A percentile compares a stretch with the other conserved stretches of the same genome.
Conservation (phyloP, 1,284 basidiomycete species). For the Ustilago xerochloae region DNA sequence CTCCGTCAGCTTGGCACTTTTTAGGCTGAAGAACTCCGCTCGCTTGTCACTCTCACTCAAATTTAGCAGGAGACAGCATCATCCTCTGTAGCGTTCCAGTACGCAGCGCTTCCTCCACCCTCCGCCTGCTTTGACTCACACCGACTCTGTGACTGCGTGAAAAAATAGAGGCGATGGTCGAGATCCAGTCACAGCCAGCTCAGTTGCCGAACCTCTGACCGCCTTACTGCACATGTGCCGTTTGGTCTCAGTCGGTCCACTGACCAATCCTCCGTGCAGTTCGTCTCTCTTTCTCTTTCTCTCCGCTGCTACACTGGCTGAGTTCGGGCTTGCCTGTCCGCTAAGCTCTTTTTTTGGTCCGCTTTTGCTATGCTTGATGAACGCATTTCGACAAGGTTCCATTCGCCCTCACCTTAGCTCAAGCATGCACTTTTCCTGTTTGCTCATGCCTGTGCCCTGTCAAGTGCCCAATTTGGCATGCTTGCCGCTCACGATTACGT, state of each 20-base stretch:
- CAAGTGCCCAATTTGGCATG: neutral
- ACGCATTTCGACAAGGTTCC: conserved; percentile 32
- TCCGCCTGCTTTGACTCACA: neutral
- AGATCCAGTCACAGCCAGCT: no score
- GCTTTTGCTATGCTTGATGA: conserved; percentile 23
- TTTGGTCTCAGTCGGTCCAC: neutral
- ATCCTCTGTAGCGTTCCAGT: neutral
- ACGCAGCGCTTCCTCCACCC: neutral
- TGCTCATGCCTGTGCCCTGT: neutral
- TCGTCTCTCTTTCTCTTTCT: no score
- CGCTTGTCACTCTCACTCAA: no score
- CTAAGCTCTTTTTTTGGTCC: neutral
- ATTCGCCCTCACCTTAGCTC: neutral
- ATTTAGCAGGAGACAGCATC: no score
- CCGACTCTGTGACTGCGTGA: no score
- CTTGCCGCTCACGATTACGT: no score
- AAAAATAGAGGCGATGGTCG: neutral
- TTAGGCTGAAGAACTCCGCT: conserved; percentile 17
- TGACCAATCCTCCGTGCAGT: neutral
- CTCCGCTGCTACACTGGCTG: no score
- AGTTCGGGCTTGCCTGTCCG: neutral
- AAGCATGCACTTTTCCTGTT: neutral
- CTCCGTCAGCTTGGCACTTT: neutral
- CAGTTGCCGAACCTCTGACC: no score
- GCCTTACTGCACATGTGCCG: neutral